Percentiles rank a stretch among this genome's conserved stretches.
These are phyloP conservation scores for Tricholoma sp. DNA, from an alignment of 768 basidiomycete species.

Conservation along the genomic window DNA sequence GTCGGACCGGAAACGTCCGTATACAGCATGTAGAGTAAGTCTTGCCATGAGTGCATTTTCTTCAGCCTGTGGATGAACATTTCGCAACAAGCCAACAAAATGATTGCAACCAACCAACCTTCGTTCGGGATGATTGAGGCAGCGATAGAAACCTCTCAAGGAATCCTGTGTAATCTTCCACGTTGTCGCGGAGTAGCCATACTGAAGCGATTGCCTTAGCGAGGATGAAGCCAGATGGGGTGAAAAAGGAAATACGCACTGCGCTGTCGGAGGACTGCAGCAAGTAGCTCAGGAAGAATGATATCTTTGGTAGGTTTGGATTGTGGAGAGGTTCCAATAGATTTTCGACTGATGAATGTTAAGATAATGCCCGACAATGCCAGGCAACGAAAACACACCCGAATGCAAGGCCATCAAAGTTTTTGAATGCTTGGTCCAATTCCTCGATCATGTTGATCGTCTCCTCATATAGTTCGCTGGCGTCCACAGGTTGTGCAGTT, in stretches of 20 bases:
- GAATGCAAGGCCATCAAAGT: conserved; percentile 41
- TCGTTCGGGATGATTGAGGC: conserved; percentile 51
- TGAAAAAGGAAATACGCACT: conserved; percentile 38
- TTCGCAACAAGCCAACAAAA: neutral
- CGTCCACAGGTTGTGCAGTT: conserved; percentile 37
- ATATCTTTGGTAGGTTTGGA: conserved; percentile 34
- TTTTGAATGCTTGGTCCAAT: conserved; percentile 49
- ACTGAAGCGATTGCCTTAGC: conserved; percentile 34
- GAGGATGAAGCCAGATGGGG: neutral
- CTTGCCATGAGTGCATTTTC: conserved; percentile 71
- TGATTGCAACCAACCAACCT: conserved; percentile 35
- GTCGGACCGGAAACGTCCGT: conserved; percentile 75
- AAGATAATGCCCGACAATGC: conserved; percentile 1
- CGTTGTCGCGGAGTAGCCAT: conserved; percentile 57
- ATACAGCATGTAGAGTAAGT: conserved; percentile 72
- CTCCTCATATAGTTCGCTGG: conserved; percentile 48
- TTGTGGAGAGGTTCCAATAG: conserved; percentile 31
- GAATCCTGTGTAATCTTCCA: conserved; percentile 45
- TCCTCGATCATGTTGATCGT: conserved; percentile 58
- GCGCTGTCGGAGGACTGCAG: conserved; percentile 58
- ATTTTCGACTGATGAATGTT: conserved; percentile 36
- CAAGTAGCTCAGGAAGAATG: conserved; percentile 56
- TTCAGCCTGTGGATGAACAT: conserved; percentile 48
- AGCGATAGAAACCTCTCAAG: conserved; percentile 54
- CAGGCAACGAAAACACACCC: conserved; percentile 31